These are phyloP conservation scores for Globisporangium ultimum DNA, from an alignment of 352 stramenopile genomes.

Conservation along the genomic window DNA sequence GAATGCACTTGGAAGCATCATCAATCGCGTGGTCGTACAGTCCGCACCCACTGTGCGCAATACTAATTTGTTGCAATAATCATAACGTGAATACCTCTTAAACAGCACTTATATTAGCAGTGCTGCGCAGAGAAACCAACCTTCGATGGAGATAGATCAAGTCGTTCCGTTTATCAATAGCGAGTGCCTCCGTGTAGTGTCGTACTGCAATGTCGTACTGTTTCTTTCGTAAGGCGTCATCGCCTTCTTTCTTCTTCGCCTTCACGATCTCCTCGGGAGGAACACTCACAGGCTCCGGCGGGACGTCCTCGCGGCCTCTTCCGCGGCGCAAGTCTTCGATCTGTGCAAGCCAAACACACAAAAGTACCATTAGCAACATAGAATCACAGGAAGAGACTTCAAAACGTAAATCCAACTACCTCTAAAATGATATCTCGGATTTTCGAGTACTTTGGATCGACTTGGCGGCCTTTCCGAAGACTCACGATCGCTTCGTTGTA, in stretches of 20 bases:
- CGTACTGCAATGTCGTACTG: constrained; percentile 42
- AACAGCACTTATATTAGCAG: not conserved
- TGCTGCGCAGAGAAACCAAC: constrained; percentile 4
- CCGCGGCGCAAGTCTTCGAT: constrained; percentile 14
- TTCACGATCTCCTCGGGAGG: constrained; percentile 13
- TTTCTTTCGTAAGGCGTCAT: constrained; percentile 46
- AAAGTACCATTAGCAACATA: not conserved
- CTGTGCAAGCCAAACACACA: not conserved
- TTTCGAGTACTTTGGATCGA: constrained; percentile 71
- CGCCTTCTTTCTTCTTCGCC: constrained; percentile 31
- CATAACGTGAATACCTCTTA: not conserved
- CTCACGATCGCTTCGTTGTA: constrained; percentile 69
- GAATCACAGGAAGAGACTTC: not conserved
- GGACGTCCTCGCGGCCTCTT: constrained; percentile 19
- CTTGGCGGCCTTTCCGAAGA: constrained; percentile 62
- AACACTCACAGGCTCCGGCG: constrained; percentile 21
- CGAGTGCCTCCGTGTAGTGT: constrained; percentile 46
- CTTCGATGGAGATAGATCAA: constrained; percentile 50
- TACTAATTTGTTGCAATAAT: constrained; percentile 13
- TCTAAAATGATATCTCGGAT: constrained; percentile 53
- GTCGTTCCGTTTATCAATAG: constrained; percentile 48
- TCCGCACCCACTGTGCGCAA: constrained; percentile 31
- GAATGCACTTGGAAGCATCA: constrained; percentile 51
- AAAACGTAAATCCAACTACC: constrained; percentile 14
- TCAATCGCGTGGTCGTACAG: constrained; percentile 42